These are phyloP conservation scores for Filobasidium uniguttulatum DNA, from an alignment of 1,284 basidiomycete genomes.

Conservation along the genomic window DNA sequence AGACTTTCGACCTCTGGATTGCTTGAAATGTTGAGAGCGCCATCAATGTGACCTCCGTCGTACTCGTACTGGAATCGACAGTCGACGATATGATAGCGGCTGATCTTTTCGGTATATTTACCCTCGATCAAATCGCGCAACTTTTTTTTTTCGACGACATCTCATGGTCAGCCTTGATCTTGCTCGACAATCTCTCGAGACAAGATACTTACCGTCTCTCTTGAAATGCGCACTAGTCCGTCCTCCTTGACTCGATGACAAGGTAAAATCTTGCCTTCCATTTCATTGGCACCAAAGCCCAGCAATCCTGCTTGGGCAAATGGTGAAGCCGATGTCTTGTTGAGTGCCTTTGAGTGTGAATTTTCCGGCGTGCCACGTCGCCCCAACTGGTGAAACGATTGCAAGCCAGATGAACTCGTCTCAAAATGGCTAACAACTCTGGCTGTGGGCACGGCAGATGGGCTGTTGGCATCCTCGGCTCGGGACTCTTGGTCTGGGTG, in stretches of 20 bases:
- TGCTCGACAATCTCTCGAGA: background rate
- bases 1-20: slow-evolving; percentile 65
- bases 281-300: slow-evolving; percentile 84
- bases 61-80: slow-evolving; percentile 98
- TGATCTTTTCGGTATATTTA: slow-evolving; percentile 50
- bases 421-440: slow-evolving; percentile 15
- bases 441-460: slow-evolving; percentile 4
- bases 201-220: slow-evolving; percentile 54
- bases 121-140: slow-evolving; percentile 63
- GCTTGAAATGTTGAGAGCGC: slow-evolving; percentile 86
- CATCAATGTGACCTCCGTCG: slow-evolving; percentile 78
- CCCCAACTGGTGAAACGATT: slow-evolving; percentile 26
- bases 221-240: slow-evolving; percentile 79
- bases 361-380: slow-evolving; percentile 16
- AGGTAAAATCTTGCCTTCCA: slow-evolving; percentile 80
- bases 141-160: slow-evolving; percentile 35
- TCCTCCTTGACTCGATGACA: slow-evolving; percentile 89
- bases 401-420: slow-evolving; percentile 7
- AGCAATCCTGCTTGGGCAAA: slow-evolving; percentile 41
- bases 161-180: background rate
- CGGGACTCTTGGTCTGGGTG: slow-evolving; percentile 21
- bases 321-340: slow-evolving; percentile 17
- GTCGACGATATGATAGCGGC: slow-evolving; percentile 70
- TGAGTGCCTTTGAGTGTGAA: background rate
- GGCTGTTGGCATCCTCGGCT: slow-evolving; percentile 17